Conservation (phyloP, 306 rosid species). For the Vigna hirtella region DNA sequence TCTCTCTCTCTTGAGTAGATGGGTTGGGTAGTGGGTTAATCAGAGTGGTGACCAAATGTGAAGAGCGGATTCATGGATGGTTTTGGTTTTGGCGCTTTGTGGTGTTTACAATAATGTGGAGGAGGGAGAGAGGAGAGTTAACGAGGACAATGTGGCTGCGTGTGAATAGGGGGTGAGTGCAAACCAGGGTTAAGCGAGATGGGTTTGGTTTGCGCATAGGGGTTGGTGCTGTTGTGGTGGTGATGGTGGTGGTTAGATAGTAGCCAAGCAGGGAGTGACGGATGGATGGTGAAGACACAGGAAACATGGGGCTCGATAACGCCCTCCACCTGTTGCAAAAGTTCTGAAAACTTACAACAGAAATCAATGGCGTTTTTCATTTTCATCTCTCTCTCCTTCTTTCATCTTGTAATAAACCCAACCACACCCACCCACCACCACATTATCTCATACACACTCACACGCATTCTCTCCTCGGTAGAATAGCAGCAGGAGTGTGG, state of each 20-base stretch:
- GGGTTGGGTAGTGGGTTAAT: not conserved
- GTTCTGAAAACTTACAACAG: conserved; percentile 68
- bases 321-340: conserved; percentile 74
- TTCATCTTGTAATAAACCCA: not conserved
- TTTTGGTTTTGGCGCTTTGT: conserved; percentile 39
- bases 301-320: conserved; percentile 44
- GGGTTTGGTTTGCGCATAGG: conserved; percentile 48
- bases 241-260: conserved; percentile 57
- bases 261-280: conserved; percentile 67
- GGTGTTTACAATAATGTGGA: conserved; percentile 11
- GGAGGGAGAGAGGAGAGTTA: not conserved
- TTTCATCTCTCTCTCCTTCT: conserved; percentile 31
- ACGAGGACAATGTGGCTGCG: conserved; percentile 33
- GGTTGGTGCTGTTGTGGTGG: conserved; percentile 47
- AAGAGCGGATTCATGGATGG: conserved; percentile 51
- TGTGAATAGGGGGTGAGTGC: conserved; percentile 40
- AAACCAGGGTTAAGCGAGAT: conserved; percentile 54
- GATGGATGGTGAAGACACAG: conserved; percentile 54
- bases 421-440: not conserved
- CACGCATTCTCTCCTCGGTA: not conserved
- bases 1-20: not conserved
- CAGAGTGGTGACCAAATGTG: conserved; percentile 59
- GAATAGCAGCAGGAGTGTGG: no score
- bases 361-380: conserved; percentile 66
- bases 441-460: no score